Base-by-base conservation (phyloP, 2,329 filamentous ascomycete species). In the Curvularia spicifera region DNA sequence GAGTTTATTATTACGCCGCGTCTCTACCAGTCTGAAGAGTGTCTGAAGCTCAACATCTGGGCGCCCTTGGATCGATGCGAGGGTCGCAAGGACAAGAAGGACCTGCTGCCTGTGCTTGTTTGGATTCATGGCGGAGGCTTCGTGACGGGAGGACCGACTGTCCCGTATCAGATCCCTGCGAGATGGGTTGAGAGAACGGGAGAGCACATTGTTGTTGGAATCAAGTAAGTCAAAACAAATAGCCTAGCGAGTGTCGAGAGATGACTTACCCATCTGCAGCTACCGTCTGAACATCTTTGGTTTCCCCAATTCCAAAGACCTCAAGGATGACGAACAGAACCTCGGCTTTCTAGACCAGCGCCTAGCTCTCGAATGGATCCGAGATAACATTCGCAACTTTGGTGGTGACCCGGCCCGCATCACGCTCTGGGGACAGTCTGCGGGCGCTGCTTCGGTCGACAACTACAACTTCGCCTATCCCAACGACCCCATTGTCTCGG, bases 91-190 rank as follows among this genome's bases (percentile, higher is more conserved):
- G 22, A 61, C 1, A 46, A 59, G 15, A 31, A 67, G 59, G 29
- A 68, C 56, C 13, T 67, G 0, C 66, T 81, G 4, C 81, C 81
- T 0, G 82, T 84, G 0, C 69, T 80, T 5, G 75, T 59, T 20
- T 84, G 80, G 72, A 74, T 83, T 35, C 79, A 81, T 39, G 82
- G 82, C 4, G 82, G 82, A 15, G 78, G 78, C 2, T 82, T 81
- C 58, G 59, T 71, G 9, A 78, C 72, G 6, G 81, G 81, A 29
- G 80, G 80, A 24, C 67, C 79, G 13, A 73, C 80, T 29, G 76
- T 82, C 0, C 78, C 80, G 1, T 83, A 73, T 39, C 70, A 72
- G 24, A 60, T 61, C 39, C 70, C 67, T 8, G 61, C 53, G 15
- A 58, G 49, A 45, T 76, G 72, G 69, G 61, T 74, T 40, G 61